These are phyloP conservation scores for Boletellus ananas DNA, from an alignment of 768 basidiomycete genomes.

Conservation along the genomic window DNA sequence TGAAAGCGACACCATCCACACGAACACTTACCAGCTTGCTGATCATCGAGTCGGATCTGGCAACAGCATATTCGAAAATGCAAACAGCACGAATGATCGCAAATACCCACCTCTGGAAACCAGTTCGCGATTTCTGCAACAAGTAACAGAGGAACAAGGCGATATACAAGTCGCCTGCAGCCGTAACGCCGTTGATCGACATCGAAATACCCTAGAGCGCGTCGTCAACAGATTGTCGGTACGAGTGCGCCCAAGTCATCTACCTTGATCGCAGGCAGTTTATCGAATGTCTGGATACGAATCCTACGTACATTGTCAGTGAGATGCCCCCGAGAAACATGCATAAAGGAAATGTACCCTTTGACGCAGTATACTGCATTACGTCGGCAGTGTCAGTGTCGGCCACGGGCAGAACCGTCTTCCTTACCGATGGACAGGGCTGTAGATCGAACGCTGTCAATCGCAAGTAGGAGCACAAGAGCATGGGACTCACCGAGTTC, in stretches of 20 bases:
- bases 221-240: not conserved
- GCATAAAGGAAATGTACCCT: constrained; percentile 29
- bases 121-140: constrained; percentile 47
- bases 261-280: constrained; percentile 45
- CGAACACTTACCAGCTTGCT: constrained; percentile 34
- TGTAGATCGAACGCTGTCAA: constrained; percentile 9
- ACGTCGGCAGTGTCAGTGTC: constrained; percentile 2
- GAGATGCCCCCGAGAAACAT: not conserved
- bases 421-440: constrained; percentile 31
- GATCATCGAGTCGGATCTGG: constrained; percentile 47
- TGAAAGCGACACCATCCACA: not conserved
- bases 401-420: not conserved
- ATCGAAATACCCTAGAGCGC: constrained; percentile 37
- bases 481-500: constrained; percentile 34
- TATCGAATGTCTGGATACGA: constrained; percentile 35
- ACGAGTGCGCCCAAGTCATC: not conserved
- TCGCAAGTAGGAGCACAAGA: not conserved
- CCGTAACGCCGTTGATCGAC: constrained; percentile 49
- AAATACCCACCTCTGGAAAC: constrained; percentile 39
- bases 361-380: constrained; percentile 33
- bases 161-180: constrained; percentile 47
- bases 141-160: constrained; percentile 44
- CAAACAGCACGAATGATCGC: not conserved
- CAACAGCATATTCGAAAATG: not conserved
- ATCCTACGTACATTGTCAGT: constrained; percentile 34